phyloP scores from a whole-genome alignment of 305 asterid species.

The Withania somnifera region DNA sequence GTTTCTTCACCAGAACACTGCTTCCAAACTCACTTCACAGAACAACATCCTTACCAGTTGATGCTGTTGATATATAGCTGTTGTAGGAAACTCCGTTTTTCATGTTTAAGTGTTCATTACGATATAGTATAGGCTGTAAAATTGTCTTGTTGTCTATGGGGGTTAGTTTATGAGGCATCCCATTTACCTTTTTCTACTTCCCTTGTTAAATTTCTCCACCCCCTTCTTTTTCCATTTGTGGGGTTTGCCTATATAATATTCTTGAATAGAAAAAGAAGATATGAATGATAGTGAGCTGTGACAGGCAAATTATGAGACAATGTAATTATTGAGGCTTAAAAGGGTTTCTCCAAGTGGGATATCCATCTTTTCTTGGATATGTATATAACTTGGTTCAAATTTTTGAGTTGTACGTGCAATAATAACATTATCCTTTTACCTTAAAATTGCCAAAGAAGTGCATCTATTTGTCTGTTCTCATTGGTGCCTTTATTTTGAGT shows the following conservation, averaged over 20 bases:
- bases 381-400: neutral
- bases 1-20: conserved; percentile 17
- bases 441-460: neutral
- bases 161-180: neutral
- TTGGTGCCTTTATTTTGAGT: neutral
- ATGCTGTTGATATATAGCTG: conserved; percentile 34
- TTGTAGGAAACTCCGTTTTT: neutral
- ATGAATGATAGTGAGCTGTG: neutral
- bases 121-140: conserved; percentile 7
- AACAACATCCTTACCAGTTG: conserved; percentile 45
- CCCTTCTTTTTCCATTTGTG: neutral
- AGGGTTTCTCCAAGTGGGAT: neutral
- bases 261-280: conserved; percentile 1
- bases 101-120: neutral
- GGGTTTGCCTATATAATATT: neutral
- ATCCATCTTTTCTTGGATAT: neutral
- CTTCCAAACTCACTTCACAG: conserved; percentile 34
- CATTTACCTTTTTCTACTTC: neutral
- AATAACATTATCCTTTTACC: neutral
- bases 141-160: neutral
- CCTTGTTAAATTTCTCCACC: neutral
- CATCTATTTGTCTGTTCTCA: neutral
- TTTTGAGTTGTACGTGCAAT: conserved; percentile 4
- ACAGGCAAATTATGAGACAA: conserved; percentile 5
- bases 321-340: conserved; percentile 11